These are phyloP conservation scores for Vicia villosa DNA, from an alignment of 306 rosid genomes.

Conservation along the genomic window DNA sequence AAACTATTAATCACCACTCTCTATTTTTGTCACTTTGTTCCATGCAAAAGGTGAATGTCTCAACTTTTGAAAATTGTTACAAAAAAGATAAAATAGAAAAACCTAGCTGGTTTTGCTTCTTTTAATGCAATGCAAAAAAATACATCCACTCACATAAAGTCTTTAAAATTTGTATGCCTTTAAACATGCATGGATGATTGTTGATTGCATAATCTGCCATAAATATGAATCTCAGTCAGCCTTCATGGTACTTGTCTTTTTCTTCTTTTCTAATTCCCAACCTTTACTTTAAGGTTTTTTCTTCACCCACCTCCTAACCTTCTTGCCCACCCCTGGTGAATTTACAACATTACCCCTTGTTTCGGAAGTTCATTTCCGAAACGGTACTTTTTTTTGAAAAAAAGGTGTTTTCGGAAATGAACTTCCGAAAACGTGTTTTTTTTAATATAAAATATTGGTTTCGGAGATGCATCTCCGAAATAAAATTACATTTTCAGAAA, in stretches of 20 bases:
- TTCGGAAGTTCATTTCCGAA: too few relatives aligned
- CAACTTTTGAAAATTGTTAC: constrained; percentile 34
- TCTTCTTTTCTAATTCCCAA: constrained; percentile 42
- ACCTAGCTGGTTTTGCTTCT: constrained; percentile 43
- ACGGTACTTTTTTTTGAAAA: too few relatives aligned
- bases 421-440: too few relatives aligned
- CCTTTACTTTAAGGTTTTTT: too few relatives aligned
- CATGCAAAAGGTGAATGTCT: constrained; percentile 42
- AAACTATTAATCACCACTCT: constrained; percentile 38
- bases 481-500: too few relatives aligned
- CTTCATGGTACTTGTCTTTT: constrained; percentile 46
- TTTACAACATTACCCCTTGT: too few relatives aligned
- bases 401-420: too few relatives aligned
- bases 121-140: constrained; percentile 47
- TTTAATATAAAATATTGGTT: too few relatives aligned
- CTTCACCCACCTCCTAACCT: too few relatives aligned
- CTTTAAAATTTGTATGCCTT: constrained; percentile 49
- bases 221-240: constrained; percentile 36
- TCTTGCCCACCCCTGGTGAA: too few relatives aligned
- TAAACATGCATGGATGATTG: constrained; percentile 45
- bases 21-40: constrained; percentile 48
- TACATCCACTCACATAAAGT: constrained; percentile 43
- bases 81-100: constrained; percentile 2
- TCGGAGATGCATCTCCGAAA: too few relatives aligned
- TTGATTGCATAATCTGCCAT: constrained; percentile 35